phyloP scores from a whole-genome alignment of 768 basidiomycete species.

The Gymnopilus dilepis region DNA sequence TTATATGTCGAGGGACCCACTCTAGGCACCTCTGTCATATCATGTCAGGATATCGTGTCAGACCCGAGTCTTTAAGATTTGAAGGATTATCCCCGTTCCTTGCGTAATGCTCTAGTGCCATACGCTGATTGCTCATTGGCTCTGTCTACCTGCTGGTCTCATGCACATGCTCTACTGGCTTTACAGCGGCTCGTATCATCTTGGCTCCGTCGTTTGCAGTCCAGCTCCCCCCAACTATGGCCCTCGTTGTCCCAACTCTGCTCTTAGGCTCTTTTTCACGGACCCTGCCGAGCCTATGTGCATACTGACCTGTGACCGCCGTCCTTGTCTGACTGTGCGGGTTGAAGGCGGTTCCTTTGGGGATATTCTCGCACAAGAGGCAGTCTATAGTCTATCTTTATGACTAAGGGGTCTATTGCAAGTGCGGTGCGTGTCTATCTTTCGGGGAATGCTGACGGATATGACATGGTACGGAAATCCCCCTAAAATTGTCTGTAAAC shows the following conservation, averaged over 20 bases:
- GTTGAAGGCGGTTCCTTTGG: constrained; percentile 15
- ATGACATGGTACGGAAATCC: neutral
- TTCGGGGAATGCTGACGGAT: neutral
- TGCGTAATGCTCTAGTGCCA: neutral
- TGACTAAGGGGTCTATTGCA: neutral
- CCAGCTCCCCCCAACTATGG: constrained; percentile 16
- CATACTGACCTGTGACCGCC: neutral
- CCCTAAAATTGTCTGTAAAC: neutral
- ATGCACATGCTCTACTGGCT: constrained; percentile 16
- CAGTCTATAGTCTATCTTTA: neutral
- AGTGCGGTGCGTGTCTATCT: neutral
- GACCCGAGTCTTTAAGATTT: constrained; percentile 5
- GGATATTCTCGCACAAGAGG: constrained; percentile 2
- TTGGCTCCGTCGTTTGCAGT: constrained; percentile 4
- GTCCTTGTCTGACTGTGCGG: constrained; percentile 10
- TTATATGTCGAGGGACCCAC: neutral
- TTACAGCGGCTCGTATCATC: constrained; percentile 16
- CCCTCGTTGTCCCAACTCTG: constrained; percentile 8
- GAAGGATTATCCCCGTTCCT: constrained; percentile 7
- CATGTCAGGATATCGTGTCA: no score
- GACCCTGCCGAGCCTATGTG: constrained; percentile 16
- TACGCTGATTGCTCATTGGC: constrained; percentile 8
- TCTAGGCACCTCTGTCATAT: constrained; percentile 8
- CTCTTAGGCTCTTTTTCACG: constrained; percentile 13
- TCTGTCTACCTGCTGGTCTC: neutral